Percentiles rank a stretch among this genome's conserved stretches.
These are phyloP conservation scores for Leccinum longicurvipes DNA, from an alignment of 768 basidiomycete species.

Conservation along the genomic window DNA sequence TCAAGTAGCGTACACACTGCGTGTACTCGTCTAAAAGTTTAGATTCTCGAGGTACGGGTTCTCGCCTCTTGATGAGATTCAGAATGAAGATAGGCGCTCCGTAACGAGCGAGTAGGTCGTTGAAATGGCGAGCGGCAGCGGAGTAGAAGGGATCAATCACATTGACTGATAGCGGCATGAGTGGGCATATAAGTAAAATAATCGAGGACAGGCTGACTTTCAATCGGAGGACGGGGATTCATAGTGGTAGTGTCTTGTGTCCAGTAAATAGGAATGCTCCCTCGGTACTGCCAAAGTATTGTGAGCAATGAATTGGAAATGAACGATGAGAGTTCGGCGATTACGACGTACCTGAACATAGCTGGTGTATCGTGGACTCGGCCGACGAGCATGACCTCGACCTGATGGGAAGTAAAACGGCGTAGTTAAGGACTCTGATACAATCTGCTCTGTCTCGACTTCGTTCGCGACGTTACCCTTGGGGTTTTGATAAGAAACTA, in stretches of 20 bases:
- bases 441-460: constrained; percentile 98
- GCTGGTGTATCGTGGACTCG: constrained; percentile 87
- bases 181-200: neutral
- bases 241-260: constrained; percentile 89
- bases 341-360: constrained; percentile 72
- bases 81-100: constrained; percentile 87
- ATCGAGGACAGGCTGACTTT: constrained; percentile 64
- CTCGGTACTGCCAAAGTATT: constrained; percentile 63
- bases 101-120: constrained; percentile 85
- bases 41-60: constrained; percentile 78
- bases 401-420: constrained; percentile 74
- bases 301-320: neutral
- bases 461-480: constrained; percentile 98
- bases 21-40: constrained; percentile 90
- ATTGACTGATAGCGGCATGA: constrained; percentile 54
- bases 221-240: constrained; percentile 92
- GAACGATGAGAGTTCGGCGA: neutral
- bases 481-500: neutral
- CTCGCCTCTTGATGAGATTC: constrained; percentile 89
- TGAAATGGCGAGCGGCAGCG: constrained; percentile 90
- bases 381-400: constrained; percentile 43
- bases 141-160: constrained; percentile 94
- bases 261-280: constrained; percentile 96
- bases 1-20: constrained; percentile 88
- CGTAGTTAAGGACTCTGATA: constrained; percentile 84